Evolutionary conservation across 1,284 basidiomycete species (phyloP).

Genomic region (Melanopsichium pennsylvanicum): DNA sequence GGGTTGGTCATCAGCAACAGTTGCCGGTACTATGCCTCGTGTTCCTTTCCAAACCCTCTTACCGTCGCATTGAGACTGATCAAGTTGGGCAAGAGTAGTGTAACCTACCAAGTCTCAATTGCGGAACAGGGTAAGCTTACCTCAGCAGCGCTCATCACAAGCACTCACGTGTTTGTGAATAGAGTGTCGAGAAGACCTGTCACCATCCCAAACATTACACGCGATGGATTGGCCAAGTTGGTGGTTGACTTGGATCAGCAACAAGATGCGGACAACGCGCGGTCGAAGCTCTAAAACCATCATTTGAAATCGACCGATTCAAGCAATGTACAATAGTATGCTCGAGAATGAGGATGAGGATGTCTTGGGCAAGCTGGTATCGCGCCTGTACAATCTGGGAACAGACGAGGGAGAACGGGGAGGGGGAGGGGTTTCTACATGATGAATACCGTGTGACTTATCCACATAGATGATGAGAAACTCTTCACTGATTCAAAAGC

Average conservation of each 20-base stretch:
- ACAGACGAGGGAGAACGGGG: no score
- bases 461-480: no score
- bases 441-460: no score
- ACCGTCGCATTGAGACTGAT: conserved; percentile 27
- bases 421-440: no score
- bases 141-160: conserved; percentile 33
- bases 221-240: conserved; percentile 1
- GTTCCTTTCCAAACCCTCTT: conserved; percentile 41
- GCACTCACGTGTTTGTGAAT: conserved; percentile 55
- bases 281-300: conserved; percentile 18
- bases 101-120: conserved; percentile 47
- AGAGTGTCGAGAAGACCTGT: conserved; percentile 28
- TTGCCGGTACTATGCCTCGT: conserved; percentile 44
- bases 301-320: no score
- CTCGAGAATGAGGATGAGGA: no score
- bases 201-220: conserved; percentile 20
- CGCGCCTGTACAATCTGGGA: no score
- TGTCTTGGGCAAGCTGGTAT: no score
- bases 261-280: background rate
- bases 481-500: conserved; percentile 1
- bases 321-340: no score
- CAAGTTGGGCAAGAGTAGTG: conserved; percentile 38
- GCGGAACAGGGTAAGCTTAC: background rate
- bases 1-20: conserved; percentile 47
- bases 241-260: conserved; percentile 1